Percentiles rank a stretch among this genome's conserved stretches.
Conservation (phyloP, 2,329 filamentous ascomycete species). For the Xylariales sp. region DNA sequence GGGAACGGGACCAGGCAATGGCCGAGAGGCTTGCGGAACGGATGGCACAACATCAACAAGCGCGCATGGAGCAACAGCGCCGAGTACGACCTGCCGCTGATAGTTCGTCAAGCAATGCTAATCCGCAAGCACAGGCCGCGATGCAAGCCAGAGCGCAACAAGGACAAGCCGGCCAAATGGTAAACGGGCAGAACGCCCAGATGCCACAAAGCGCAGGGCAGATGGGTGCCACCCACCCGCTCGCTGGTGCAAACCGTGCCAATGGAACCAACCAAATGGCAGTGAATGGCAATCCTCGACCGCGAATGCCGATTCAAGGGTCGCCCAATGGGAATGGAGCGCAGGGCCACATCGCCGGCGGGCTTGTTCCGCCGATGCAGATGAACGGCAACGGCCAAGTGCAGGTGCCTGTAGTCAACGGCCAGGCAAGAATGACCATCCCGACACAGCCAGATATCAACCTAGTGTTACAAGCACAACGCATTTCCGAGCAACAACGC, state of each 20-base stretch:
- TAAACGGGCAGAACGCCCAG: constrained; percentile 35
- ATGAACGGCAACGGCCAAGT: constrained; percentile 65
- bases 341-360: constrained; percentile 45
- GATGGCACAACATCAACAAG: constrained; percentile 53
- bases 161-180: constrained; percentile 40
- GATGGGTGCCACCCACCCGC: constrained; percentile 27
- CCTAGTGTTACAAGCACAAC: constrained; percentile 59
- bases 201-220: constrained; percentile 30
- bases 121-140: constrained; percentile 30
- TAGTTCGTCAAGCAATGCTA: constrained; percentile 20
- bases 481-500: constrained; percentile 62
- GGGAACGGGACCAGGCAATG: constrained; percentile 73
- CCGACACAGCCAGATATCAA: constrained; percentile 44
- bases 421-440: constrained; percentile 57
- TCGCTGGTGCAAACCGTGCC: constrained; percentile 33
- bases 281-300: constrained; percentile 41
- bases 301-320: constrained; percentile 51
- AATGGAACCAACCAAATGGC: constrained; percentile 41
- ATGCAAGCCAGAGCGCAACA: constrained; percentile 43
- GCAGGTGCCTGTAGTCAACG: constrained; percentile 58
- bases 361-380: constrained; percentile 49
- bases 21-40: constrained; percentile 57
- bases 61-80: constrained; percentile 54
- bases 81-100: constrained; percentile 39
- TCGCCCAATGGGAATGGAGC: constrained; percentile 45